Evolutionary conservation across 331 rosid genomes (phyloP), one percentile per base, ranked within the genome.

Genomic region (Rosa hybrid): DNA sequence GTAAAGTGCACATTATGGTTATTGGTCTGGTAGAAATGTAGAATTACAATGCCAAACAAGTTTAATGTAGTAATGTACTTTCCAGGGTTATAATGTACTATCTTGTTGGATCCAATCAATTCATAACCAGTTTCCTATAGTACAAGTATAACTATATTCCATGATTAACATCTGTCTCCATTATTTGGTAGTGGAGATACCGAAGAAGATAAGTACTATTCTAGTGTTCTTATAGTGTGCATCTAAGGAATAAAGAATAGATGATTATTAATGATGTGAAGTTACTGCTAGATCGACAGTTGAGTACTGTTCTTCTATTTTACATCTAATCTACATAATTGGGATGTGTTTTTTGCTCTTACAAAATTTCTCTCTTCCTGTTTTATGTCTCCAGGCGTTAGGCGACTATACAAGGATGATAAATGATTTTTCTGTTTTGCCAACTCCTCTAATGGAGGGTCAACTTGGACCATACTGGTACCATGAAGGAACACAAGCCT

Each of bases 361-460:
- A 65, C 53, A 68, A 65, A 13, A 8, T 76, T 27, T 39, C 68
- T 83, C 21, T 41, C 83, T 45, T 17, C 41, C 78, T 69, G 63
- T 74, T 50, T 38, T 75, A 34, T 64, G 59, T 68, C 49, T 30
- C 46, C 90, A 95, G 99, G 99, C 99, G 73, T 83, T 95, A 16
- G 99, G 99, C 54, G 98, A 93, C 79, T 95, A 93, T 82, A 95
- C 99, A 48, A 91, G 88, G 86, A 83, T 84, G 85, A 83, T 93
- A 30, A 90, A 74, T 75, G 96, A 95, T 79, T 95, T 93, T 78
- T 86, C 96, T 3, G 57, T 87, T 78, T 74, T 95, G 74, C 99
- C 98, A 18, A 79, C 74, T 12, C 82, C 89, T 53, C 78, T 44
- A 14, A 87, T 84, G 87, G 99, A 95, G 87, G 99, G 98, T 72